Percentiles rank a stretch among this genome's conserved stretches.
Evolutionary conservation across 179 eudicot species (phyloP).

Genomic region (Silene vulgaris): DNA sequence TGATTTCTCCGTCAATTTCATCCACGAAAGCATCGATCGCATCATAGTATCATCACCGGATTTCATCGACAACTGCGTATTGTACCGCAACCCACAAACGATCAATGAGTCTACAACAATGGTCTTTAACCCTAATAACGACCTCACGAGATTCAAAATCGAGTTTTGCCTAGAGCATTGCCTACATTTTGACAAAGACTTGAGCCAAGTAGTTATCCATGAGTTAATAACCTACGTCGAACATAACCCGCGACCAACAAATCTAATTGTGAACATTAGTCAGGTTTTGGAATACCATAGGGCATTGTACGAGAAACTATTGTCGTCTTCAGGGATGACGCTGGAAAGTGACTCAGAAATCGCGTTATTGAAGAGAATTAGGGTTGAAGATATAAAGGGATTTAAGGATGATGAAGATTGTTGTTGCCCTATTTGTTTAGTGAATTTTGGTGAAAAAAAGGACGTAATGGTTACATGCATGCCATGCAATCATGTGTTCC

Average conservation of each 20-base stretch:
- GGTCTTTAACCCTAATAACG: background rate
- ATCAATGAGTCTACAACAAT: background rate
- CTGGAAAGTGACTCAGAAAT: too few species aligned
- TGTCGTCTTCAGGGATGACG: too few species aligned
- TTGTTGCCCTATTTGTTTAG: background rate
- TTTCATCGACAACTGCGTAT: background rate
- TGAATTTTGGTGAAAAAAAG: background rate
- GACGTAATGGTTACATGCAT: background rate
- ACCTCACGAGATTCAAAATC: background rate
- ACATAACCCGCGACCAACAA: background rate
- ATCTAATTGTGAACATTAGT: background rate
- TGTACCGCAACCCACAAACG: background rate
- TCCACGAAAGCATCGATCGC: background rate
- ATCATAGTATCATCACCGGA: background rate
- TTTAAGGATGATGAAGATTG: background rate
- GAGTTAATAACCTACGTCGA: background rate
- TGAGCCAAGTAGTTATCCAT: background rate
- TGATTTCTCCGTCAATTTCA: constrained; percentile 5
- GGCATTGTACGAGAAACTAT: too few species aligned
- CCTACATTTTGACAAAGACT: background rate
- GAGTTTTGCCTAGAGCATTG: background rate
- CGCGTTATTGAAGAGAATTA: background rate
- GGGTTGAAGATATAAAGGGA: constrained; percentile 1
- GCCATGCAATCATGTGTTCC: constrained; percentile 14
- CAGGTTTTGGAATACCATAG: background rate